phyloP scores from a whole-genome alignment of 164 flowering plant genomes.

The Vitis riparia region DNA sequence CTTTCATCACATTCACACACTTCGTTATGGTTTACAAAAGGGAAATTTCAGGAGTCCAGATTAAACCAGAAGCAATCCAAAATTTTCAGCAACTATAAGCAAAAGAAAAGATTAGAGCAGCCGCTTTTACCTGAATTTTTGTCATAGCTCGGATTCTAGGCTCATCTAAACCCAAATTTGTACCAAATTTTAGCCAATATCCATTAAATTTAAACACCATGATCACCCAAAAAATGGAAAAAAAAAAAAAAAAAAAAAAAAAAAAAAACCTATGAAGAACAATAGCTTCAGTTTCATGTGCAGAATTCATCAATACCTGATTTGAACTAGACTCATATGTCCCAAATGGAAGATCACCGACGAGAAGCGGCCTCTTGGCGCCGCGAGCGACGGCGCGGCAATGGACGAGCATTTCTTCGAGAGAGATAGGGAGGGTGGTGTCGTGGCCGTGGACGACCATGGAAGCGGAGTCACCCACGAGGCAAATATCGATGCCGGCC shows the following conservation, averaged over 20 bases:
- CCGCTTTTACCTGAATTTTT: no score
- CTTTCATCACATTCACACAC: no score
- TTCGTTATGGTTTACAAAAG: no score
- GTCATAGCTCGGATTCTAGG: no score
- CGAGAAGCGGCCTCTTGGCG: conserved; percentile 71
- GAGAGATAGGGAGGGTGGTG: conserved; percentile 81
- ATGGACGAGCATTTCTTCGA: conserved; percentile 95
- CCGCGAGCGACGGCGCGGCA: conserved; percentile 96
- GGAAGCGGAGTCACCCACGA: conserved; percentile 93
- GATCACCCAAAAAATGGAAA: conserved; percentile 3
- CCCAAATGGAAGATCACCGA: conserved; percentile 93
- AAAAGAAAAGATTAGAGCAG: no score
- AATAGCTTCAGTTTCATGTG: neutral
- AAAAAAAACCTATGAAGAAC: neutral
- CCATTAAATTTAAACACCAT: no score
- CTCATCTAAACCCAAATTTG: no score
- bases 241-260: neutral
- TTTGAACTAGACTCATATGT: conserved; percentile 67
- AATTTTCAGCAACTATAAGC: no score
- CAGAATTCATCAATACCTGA: conserved; percentile 46
- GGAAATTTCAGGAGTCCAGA: no score
- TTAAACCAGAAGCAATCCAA: no score
- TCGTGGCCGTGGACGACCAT: conserved; percentile 99
- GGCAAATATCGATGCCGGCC: conserved; percentile 85
- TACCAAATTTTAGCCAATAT: no score